Conservation (phyloP, 2,329 filamentous ascomycete genomes). For the Penicillium sp. region DNA sequence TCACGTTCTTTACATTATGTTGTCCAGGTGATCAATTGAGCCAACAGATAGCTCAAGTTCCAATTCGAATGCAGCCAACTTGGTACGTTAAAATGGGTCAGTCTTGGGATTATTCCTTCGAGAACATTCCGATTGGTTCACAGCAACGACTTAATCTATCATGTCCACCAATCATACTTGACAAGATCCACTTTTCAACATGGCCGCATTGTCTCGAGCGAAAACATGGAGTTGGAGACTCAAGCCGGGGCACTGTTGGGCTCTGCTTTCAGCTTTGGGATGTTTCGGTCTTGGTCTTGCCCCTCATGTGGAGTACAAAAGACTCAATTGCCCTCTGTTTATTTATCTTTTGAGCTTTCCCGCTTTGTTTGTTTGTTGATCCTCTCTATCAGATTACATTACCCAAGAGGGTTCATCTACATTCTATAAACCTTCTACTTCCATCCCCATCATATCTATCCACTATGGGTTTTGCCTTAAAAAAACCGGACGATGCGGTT, state of each 20-base stretch:
- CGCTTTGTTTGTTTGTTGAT: neutral
- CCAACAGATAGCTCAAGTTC: neutral
- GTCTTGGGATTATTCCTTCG: neutral
- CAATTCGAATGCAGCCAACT: slow-evolving; percentile 1
- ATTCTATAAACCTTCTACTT: neutral
- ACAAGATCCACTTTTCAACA: neutral
- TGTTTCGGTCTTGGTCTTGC: neutral
- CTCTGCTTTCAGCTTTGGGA: neutral
- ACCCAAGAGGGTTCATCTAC: neutral
- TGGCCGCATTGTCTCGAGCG: slow-evolving; percentile 7
- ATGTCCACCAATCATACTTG: neutral
- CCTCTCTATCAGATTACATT: neutral
- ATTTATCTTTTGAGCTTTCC: slow-evolving; percentile 1
- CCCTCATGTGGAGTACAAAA: slow-evolving; percentile 14
- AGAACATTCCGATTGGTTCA: neutral
- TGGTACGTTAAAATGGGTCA: neutral
- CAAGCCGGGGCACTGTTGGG: neutral
- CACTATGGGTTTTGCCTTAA: slow-evolving; percentile 45
- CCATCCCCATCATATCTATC: neutral
- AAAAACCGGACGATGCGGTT: slow-evolving; percentile 47
- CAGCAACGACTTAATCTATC: neutral
- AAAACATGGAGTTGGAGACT: slow-evolving; percentile 2
- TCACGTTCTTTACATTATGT: neutral
- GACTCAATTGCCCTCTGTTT: slow-evolving; percentile 1
- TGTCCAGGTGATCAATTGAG: neutral